Percentiles rank a stretch among this genome's conserved stretches.
phyloP scores from a whole-genome alignment of 2,329 filamentous ascomycete genomes.

The Zymoseptoria tritici region DNA sequence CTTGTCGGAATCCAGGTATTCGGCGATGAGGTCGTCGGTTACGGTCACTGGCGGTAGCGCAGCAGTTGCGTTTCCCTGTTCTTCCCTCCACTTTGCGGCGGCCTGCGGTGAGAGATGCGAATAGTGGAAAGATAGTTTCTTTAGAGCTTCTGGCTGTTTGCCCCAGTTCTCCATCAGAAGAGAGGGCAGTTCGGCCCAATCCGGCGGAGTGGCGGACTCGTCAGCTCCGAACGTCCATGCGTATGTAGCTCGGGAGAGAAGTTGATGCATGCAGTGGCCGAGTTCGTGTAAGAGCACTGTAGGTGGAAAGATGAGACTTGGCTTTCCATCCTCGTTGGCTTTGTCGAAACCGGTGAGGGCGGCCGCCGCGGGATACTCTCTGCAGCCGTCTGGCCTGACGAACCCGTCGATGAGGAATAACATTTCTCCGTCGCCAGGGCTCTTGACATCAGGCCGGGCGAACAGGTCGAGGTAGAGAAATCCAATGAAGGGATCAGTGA shows the following conservation, averaged over 20 bases:
- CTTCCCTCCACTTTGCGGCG: constrained; percentile 2
- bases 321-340: neutral
- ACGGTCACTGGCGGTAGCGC: neutral
- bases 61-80: neutral
- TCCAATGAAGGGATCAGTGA: constrained; percentile 4
- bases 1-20: neutral
- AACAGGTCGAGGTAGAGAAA: constrained; percentile 13
- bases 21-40: neutral
- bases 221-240: neutral
- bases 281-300: constrained; percentile 6
- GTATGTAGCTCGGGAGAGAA: constrained; percentile 2
- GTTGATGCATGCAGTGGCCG: constrained; percentile 12
- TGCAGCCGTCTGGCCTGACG: neutral
- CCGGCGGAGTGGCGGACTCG: neutral
- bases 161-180: constrained; percentile 11
- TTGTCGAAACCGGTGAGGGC: constrained; percentile 5
- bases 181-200: constrained; percentile 5
- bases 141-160: constrained; percentile 3
- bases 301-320: constrained; percentile 3
- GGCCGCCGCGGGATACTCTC: constrained; percentile 5
- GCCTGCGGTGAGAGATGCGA: constrained; percentile 2
- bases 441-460: neutral
- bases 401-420: constrained; percentile 2
- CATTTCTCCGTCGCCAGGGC: constrained; percentile 1
- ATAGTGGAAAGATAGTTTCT: constrained; percentile 8